Percentiles rank a stretch among this genome's conserved stretches.
These are phyloP conservation scores for Dimocarpus longan DNA, from an alignment of 345 rosid genomes.

Conservation along the genomic window DNA sequence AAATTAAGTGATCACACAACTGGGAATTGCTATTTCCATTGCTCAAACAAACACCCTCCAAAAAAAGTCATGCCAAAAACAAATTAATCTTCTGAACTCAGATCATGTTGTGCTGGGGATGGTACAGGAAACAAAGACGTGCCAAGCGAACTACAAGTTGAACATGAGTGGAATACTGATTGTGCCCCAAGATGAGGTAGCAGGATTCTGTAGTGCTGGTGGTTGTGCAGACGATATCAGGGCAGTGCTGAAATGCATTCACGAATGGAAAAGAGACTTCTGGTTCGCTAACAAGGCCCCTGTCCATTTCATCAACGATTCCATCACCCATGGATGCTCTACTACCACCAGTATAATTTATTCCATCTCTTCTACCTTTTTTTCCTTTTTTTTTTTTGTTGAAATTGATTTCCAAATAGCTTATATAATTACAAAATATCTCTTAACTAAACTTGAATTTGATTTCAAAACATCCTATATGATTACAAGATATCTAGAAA, in stretches of 20 bases:
- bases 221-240: constrained; percentile 25
- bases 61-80: no score
- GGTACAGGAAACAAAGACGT: neutral
- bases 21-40: neutral
- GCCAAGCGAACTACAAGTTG: constrained; percentile 18
- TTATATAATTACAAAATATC: no score
- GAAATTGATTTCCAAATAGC: no score
- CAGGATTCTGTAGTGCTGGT: constrained; percentile 20
- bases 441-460: no score
- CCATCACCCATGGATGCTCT: constrained; percentile 26
- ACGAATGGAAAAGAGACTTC: constrained; percentile 34
- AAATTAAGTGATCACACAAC: no score
- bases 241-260: constrained; percentile 31
- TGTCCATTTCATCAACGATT: neutral
- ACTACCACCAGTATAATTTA: neutral
- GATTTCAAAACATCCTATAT: no score
- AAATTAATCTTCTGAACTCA: no score
- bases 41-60: neutral
- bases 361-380: neutral
- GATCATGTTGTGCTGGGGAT: neutral
- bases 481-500: no score
- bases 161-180: constrained; percentile 27
- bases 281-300: constrained; percentile 36
- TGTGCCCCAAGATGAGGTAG: constrained; percentile 21
- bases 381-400: no score